These are phyloP conservation scores for Nannizziopsis barbatae DNA, from an alignment of 2,329 filamentous ascomycete genomes.

Conservation along the genomic window DNA sequence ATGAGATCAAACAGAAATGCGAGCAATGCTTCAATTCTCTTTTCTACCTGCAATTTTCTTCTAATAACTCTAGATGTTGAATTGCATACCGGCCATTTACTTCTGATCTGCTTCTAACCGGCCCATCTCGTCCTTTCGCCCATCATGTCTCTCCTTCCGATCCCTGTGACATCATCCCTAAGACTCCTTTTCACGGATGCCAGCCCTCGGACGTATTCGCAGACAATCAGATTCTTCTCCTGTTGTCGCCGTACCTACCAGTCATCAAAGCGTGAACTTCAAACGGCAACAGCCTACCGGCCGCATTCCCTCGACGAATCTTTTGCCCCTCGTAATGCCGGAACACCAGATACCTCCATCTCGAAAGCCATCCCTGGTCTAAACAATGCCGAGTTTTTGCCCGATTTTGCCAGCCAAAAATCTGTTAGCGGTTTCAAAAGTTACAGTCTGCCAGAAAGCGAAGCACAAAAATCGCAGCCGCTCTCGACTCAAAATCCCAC, in stretches of 20 bases:
- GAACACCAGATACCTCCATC: constrained; percentile 52
- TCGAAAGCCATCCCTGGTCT: constrained; percentile 40
- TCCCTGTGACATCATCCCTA: constrained; percentile 39
- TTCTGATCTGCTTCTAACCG: background rate
- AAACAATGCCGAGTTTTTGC: constrained; percentile 39
- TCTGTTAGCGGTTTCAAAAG: constrained; percentile 26
- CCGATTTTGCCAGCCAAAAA: constrained; percentile 11
- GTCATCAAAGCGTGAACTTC: constrained; percentile 50
- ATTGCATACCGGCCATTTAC: background rate
- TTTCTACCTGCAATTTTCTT: background rate
- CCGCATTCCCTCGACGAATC: constrained; percentile 49
- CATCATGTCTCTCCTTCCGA: constrained; percentile 33
- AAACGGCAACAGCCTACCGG: constrained; percentile 54
- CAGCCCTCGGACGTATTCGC: constrained; percentile 30
- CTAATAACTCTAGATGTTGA: background rate
- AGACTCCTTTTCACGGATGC: constrained; percentile 31
- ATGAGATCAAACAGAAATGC: background rate
- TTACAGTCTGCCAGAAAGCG: constrained; percentile 48
- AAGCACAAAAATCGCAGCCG: constrained; percentile 56
- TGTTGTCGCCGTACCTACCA: constrained; percentile 33
- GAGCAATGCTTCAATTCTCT: background rate
- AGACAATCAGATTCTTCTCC: constrained; percentile 38
- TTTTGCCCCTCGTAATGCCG: constrained; percentile 44
- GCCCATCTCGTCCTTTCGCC: background rate
- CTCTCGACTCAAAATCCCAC: constrained; percentile 23